Conservation (phyloP, 1,284 basidiomycete genomes). For the Sphagnurus paluster region DNA sequence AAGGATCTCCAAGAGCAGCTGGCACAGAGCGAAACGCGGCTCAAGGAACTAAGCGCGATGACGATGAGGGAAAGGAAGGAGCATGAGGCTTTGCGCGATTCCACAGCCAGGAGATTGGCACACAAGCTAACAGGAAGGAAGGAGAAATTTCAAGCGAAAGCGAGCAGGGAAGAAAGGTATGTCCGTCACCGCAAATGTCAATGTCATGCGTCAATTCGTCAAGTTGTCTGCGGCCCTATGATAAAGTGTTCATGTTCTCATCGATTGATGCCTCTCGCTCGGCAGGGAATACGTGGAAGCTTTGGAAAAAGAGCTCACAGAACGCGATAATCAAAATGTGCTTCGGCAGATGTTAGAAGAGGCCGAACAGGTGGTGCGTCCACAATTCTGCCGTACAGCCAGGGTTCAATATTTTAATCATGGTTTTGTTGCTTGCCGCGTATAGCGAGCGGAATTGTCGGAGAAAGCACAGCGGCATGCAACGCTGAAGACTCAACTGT, state of each 20-base stretch:
- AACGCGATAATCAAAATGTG: conserved; percentile 31
- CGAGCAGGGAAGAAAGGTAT: conserved; percentile 43
- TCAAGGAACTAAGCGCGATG: conserved; percentile 31
- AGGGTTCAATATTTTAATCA: conserved; percentile 1
- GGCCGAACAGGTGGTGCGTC: conserved; percentile 33
- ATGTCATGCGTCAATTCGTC: no score
- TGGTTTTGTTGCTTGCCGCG: not conserved
- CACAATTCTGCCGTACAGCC: conserved; percentile 1
- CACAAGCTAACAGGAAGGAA: conserved; percentile 39
- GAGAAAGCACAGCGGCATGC: conserved; percentile 29
- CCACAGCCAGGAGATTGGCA: conserved; percentile 35
- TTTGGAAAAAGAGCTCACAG: conserved; percentile 38
- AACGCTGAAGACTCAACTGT: conserved; percentile 33
- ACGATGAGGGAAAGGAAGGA: conserved; percentile 45
- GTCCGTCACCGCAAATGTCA: no score
- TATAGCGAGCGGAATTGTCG: conserved; percentile 31
- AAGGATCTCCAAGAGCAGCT: conserved; percentile 32
- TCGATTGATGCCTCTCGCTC: not conserved
- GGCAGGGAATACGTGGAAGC: conserved; percentile 44
- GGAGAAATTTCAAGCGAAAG: conserved; percentile 39
- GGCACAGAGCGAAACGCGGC: conserved; percentile 21
- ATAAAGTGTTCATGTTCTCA: not conserved
- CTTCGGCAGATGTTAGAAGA: conserved; percentile 33
- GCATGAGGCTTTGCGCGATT: conserved; percentile 38
- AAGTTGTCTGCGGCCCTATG: no score